A percentile compares a stretch with the other conserved stretches of the same genome.
phyloP scores from a whole-genome alignment of 2,329 filamentous ascomycete genomes.

The Epichloe hybrida region DNA sequence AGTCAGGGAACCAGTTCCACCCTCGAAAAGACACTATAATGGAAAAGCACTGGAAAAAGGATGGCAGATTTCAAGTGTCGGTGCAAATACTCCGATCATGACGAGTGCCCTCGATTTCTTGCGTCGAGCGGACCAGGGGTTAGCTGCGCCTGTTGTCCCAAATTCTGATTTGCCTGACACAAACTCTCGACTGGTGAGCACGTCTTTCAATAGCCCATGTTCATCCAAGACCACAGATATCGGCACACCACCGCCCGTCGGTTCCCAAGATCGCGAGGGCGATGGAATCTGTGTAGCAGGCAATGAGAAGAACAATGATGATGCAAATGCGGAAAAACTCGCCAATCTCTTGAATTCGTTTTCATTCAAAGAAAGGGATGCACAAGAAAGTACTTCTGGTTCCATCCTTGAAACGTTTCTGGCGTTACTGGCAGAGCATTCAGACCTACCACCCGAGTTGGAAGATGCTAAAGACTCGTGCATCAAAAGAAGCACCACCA shows the following conservation, averaged over 20 bases:
- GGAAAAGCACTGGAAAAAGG: not conserved
- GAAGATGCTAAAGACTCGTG: not conserved
- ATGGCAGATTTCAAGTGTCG: not conserved
- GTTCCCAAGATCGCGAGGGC: not conserved
- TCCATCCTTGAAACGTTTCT: conserved; percentile 4
- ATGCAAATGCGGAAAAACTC: conserved; percentile 1
- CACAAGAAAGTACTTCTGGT: not conserved
- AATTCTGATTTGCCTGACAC: not conserved
- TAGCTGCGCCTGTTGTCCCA: not conserved
- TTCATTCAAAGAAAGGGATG: conserved; percentile 2
- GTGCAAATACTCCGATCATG: not conserved
- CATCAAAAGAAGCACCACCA: not conserved
- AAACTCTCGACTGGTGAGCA: not conserved
- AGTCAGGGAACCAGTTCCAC: not conserved
- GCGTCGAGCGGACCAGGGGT: not conserved
- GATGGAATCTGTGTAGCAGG: not conserved
- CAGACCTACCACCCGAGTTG: not conserved
- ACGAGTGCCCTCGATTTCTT: conserved; percentile 3
- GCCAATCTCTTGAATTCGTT: conserved; percentile 2
- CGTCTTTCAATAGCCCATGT: not conserved
- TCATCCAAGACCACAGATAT: not conserved
- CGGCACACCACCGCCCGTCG: not conserved
- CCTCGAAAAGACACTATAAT: conserved; percentile 1
- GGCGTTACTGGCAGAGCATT: not conserved
- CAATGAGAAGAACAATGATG: not conserved